Conservation (phyloP, 2,329 filamentous ascomycete species). For the Trichoderma polysporum region DNA sequence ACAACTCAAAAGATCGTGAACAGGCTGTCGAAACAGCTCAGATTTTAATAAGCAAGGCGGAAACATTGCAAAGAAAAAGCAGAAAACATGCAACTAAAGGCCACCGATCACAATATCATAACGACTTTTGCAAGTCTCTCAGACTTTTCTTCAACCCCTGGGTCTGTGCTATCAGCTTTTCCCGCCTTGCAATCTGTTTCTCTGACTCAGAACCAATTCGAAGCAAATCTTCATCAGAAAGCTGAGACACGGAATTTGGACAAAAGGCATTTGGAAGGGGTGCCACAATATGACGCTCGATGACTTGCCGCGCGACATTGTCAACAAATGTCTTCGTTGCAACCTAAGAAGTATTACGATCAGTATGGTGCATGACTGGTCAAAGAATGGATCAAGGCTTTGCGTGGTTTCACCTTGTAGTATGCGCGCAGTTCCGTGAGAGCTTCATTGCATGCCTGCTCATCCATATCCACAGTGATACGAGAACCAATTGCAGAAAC, state of each 20-base stretch:
- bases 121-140: background rate
- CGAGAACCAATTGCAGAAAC: background rate
- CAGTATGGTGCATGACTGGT: background rate
- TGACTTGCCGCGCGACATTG: constrained; percentile 4
- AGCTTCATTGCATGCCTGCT: background rate
- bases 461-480: background rate
- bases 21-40: background rate
- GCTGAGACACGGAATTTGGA: background rate
- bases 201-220: background rate
- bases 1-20: background rate
- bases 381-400: fast-evolving
- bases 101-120: background rate
- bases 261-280: background rate
- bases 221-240: constrained; percentile 5
- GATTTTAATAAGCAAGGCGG: background rate
- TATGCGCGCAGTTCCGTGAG: background rate
- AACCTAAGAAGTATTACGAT: background rate
- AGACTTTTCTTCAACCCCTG: background rate
- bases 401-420: background rate
- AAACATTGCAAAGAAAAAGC: background rate
- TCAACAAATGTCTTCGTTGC: constrained; percentile 5
- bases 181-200: background rate
- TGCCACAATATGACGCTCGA: background rate
- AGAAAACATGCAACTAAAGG: background rate
- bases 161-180: background rate